Conservation (phyloP, 306 rosid genomes). For the Dryas drummondii region DNA sequence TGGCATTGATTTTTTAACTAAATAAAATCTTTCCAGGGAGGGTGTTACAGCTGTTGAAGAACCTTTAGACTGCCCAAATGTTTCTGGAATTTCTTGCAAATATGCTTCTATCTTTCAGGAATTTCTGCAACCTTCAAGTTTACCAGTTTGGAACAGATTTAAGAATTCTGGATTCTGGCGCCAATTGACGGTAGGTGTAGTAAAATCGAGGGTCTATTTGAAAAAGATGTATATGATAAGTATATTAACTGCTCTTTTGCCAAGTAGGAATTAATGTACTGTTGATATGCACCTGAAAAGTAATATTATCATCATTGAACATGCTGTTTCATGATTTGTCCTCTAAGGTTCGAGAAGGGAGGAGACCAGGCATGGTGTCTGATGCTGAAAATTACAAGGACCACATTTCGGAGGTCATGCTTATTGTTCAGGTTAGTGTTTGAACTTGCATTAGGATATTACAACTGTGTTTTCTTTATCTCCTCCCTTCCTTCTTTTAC, state of each 20-base stretch:
- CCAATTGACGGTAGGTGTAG: constrained; percentile 70
- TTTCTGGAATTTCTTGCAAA: constrained; percentile 66
- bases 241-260: constrained; percentile 15
- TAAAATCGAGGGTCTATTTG: constrained; percentile 15
- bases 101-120: constrained; percentile 87
- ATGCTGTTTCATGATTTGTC: constrained; percentile 14
- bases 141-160: constrained; percentile 92
- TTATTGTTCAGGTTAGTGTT: constrained; percentile 68
- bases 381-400: constrained; percentile 52
- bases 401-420: constrained; percentile 79
- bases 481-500: not conserved
- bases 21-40: constrained; percentile 61
- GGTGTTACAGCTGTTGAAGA: constrained; percentile 97
- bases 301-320: constrained; percentile 3
- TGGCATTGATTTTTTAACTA: constrained; percentile 24
- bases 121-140: constrained; percentile 65
- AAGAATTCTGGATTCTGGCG: constrained; percentile 96
- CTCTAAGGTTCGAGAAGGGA: constrained; percentile 89
- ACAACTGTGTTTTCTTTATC: not conserved
- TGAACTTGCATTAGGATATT: not conserved
- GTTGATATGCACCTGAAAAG: not conserved
- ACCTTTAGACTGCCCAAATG: constrained; percentile 85
- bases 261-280: constrained; percentile 5
- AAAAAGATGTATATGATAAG: not conserved
- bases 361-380: constrained; percentile 45